These are phyloP conservation scores for Boletus smithii DNA, from an alignment of 1,284 basidiomycete species.

Conservation along the genomic window DNA sequence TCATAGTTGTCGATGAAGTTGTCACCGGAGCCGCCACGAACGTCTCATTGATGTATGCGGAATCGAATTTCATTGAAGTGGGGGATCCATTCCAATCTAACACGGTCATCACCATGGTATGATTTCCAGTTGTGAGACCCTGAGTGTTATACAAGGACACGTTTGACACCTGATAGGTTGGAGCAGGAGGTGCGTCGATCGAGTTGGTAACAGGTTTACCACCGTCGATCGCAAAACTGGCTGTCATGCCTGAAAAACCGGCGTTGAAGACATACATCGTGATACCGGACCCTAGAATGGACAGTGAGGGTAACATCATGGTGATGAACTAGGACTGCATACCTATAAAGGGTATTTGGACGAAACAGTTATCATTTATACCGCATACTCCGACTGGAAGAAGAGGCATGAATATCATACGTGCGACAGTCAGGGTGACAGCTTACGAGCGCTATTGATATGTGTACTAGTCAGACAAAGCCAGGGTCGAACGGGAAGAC, in stretches of 20 bases:
- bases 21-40: constrained; percentile 9
- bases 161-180: constrained; percentile 23
- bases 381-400: constrained; percentile 21
- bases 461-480: constrained; percentile 4
- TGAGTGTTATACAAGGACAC: constrained; percentile 20
- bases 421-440: neutral
- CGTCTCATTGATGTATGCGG: constrained; percentile 26
- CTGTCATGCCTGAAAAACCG: constrained; percentile 19
- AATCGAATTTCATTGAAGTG: constrained; percentile 30
- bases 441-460: constrained; percentile 21
- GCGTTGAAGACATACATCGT: constrained; percentile 29
- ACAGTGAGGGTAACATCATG: neutral
- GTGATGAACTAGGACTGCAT: neutral
- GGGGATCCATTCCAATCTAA: constrained; percentile 18
- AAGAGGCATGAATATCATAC: neutral
- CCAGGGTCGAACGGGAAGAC: neutral
- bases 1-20: constrained; percentile 3
- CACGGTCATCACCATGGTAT: constrained; percentile 25
- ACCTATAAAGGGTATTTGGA: constrained; percentile 26
- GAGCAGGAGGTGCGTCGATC: constrained; percentile 8
- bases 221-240: constrained; percentile 23
- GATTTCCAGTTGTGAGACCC: constrained; percentile 16
- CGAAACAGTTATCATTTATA: constrained; percentile 13
- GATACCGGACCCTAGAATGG: constrained; percentile 23
- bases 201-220: constrained; percentile 3